Percentiles rank a stretch among this genome's conserved stretches.
These are phyloP conservation scores for Platanus orientalis DNA, from an alignment of 164 flowering plant species.

Conservation along the genomic window DNA sequence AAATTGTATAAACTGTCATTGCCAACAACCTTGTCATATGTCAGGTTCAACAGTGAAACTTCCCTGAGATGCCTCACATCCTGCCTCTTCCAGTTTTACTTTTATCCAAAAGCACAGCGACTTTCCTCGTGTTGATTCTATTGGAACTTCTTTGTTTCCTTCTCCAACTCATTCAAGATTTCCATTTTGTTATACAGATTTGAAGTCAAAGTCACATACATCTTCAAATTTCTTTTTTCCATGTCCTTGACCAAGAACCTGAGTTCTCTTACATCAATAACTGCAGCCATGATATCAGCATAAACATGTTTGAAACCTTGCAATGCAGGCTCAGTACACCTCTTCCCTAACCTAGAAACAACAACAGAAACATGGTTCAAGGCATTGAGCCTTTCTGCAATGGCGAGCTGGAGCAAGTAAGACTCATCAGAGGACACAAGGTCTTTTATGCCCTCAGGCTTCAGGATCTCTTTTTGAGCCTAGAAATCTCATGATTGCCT, in stretches of 20 bases:
- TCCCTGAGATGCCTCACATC: slow-evolving; percentile 77
- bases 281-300: slow-evolving; percentile 62
- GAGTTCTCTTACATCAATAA: slow-evolving; percentile 65
- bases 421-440: slow-evolving; percentile 61
- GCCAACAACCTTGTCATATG: slow-evolving; percentile 85
- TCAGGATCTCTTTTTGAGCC: slow-evolving; percentile 56
- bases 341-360: slow-evolving; percentile 85
- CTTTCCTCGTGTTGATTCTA: slow-evolving; percentile 73
- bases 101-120: slow-evolving; percentile 71
- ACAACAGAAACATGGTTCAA: slow-evolving; percentile 63
- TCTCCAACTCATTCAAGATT: slow-evolving; percentile 81
- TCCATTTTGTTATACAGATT: slow-evolving; percentile 71
- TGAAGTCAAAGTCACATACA: slow-evolving; percentile 60
- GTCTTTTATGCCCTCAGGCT: slow-evolving; percentile 56
- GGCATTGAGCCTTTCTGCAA: slow-evolving; percentile 80
- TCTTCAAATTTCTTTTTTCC: slow-evolving; percentile 82
- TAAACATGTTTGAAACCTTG: slow-evolving; percentile 93
- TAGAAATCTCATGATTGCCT: slow-evolving; percentile 53
- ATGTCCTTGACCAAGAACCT: slow-evolving; percentile 94
- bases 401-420: slow-evolving; percentile 57
- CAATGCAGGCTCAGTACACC: slow-evolving; percentile 72
- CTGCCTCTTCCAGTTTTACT: slow-evolving; percentile 76
- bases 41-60: slow-evolving; percentile 82
- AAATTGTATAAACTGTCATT: slow-evolving; percentile 79
- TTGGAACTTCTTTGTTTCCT: slow-evolving; percentile 69